A percentile compares a stretch with the other conserved stretches of the same genome.
Evolutionary conservation across 192 early-diverging fungal genomes (phyloP).

Genomic region (Linnemannia elongata): DNA sequence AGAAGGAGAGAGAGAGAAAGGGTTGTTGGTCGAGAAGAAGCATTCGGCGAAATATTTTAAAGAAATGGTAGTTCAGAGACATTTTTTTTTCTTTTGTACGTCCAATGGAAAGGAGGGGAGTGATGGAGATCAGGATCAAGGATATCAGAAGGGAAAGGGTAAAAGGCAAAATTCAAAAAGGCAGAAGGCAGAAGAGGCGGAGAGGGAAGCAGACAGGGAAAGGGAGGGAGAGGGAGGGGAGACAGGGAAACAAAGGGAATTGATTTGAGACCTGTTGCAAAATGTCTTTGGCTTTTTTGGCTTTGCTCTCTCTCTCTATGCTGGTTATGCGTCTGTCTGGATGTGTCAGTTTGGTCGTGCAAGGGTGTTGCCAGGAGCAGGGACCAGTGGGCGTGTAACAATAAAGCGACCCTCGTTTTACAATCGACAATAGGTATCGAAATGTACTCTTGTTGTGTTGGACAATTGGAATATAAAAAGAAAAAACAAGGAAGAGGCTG

Average conservation of each 20-base stretch:
- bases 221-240: neutral
- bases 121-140: neutral
- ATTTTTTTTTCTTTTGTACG: constrained; percentile 12
- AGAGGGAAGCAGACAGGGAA: neutral
- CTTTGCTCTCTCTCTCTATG: too few species aligned
- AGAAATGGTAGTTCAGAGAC: constrained; percentile 17
- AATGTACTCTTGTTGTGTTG: neutral
- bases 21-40: constrained; percentile 19
- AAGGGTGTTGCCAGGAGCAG: too few species aligned
- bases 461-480: neutral
- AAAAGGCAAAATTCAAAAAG: neutral
- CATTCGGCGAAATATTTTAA: constrained; percentile 28
- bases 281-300: too few species aligned
- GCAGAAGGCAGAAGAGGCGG: neutral
- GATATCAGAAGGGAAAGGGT: neutral
- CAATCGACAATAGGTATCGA: neutral
- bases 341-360: too few species aligned
- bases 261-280: too few species aligned
- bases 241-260: too few species aligned
- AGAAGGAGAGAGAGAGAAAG: neutral
- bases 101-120: neutral
- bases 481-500: neutral
- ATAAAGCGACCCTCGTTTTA: too few species aligned
- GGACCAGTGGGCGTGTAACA: too few species aligned
- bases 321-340: too few species aligned